phyloP scores from a whole-genome alignment of 2,329 filamentous ascomycete genomes.

The Domatiomyces globalis region DNA sequence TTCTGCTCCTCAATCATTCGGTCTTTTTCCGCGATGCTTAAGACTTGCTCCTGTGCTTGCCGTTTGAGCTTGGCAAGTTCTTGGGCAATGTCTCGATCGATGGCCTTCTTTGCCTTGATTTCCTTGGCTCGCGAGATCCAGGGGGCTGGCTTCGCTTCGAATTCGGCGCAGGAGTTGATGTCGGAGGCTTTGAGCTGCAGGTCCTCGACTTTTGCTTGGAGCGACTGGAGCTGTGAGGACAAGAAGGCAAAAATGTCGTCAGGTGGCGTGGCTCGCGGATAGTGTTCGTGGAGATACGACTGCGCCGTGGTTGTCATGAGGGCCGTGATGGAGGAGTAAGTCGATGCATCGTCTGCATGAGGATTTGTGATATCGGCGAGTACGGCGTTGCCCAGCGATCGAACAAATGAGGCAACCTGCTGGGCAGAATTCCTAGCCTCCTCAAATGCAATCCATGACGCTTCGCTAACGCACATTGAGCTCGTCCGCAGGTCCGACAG shows the following conservation, averaged over 20 bases:
- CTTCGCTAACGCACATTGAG: slow-evolving; percentile 56
- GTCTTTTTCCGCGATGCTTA: slow-evolving; percentile 57
- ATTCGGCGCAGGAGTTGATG: slow-evolving; percentile 59
- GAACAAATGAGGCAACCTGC: slow-evolving; percentile 52
- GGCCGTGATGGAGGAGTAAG: slow-evolving; percentile 6
- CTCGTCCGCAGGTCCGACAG: slow-evolving; percentile 64
- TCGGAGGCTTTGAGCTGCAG: slow-evolving; percentile 57
- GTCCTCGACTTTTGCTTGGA: slow-evolving; percentile 34
- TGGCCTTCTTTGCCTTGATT: slow-evolving; percentile 65
- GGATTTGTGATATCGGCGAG: slow-evolving; percentile 56
- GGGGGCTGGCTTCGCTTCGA: slow-evolving; percentile 57
- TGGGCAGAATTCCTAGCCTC: slow-evolving; percentile 51
- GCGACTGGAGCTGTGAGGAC: slow-evolving; percentile 7
- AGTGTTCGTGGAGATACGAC: neutral
- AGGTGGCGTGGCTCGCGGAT: neutral
- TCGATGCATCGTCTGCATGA: slow-evolving; percentile 10
- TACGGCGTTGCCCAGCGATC: slow-evolving; percentile 52
- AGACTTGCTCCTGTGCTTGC: slow-evolving; percentile 63
- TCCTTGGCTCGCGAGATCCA: slow-evolving; percentile 75
- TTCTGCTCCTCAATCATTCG: slow-evolving; percentile 61
- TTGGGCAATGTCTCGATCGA: slow-evolving; percentile 70
- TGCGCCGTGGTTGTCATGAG: slow-evolving; percentile 6
- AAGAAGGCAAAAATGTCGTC: slow-evolving; percentile 10
- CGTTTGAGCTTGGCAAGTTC: slow-evolving; percentile 69
- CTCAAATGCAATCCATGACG: slow-evolving; percentile 56